These are phyloP conservation scores for Penicillium flavigenum DNA, from an alignment of 495 filamentous ascomycete genomes.

Conservation along the genomic window DNA sequence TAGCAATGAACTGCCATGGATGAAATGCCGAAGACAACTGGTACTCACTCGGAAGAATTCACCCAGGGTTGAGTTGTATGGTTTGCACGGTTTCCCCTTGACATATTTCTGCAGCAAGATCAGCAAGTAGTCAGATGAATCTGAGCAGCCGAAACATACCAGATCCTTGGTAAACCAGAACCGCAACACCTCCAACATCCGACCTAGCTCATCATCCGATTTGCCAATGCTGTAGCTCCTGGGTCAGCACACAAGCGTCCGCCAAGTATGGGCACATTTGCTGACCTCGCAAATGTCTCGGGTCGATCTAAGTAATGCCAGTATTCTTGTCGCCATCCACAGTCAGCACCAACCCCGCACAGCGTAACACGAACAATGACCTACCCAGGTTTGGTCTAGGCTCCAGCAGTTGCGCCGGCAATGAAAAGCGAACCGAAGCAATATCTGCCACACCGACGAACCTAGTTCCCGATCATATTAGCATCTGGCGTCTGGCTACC, in stretches of 20 bases:
- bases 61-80: constrained; percentile 95
- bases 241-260: constrained; percentile 39
- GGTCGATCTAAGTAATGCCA: constrained; percentile 98
- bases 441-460: constrained; percentile 96
- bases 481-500: constrained; percentile 7
- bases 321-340: constrained; percentile 62
- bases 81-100: constrained; percentile 97
- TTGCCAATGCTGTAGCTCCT: constrained; percentile 74
- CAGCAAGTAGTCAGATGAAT: constrained; percentile 15
- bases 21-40: constrained; percentile 5
- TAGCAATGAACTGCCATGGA: neutral
- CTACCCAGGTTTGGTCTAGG: constrained; percentile 87
- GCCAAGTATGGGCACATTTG: constrained; percentile 22
- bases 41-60: constrained; percentile 87
- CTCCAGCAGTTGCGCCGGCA: constrained; percentile 92
- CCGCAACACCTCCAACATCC: constrained; percentile 87
- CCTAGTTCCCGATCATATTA: constrained; percentile 44
- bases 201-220: constrained; percentile 83
- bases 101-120: constrained; percentile 73
- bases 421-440: constrained; percentile 89
- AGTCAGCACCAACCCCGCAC: constrained; percentile 19
- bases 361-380: constrained; percentile 15
- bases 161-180: constrained; percentile 99
- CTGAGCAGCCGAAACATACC: constrained; percentile 42
- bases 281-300: constrained; percentile 82